phyloP scores from a whole-genome alignment of 441 rosid genomes.

The Melastoma candidum region DNA sequence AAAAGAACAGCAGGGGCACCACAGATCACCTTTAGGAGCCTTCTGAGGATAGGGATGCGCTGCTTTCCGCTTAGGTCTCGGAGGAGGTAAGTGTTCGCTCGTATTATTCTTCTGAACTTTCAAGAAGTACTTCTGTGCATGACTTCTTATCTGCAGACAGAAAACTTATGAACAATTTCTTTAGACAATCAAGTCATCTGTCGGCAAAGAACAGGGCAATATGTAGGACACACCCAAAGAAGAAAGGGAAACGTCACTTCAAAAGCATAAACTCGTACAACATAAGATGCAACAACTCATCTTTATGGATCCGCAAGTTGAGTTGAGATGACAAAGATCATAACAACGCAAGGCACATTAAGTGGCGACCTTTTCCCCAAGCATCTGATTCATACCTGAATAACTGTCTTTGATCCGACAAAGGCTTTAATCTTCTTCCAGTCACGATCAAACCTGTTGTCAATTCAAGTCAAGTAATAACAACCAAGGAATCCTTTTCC shows the following conservation, averaged over 20 bases:
- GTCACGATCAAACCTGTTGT: slow-evolving; percentile 79
- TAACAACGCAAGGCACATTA: no score
- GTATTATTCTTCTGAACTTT: slow-evolving; percentile 11
- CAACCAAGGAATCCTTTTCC: not conserved
- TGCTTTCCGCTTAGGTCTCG: slow-evolving; percentile 10
- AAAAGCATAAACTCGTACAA: not conserved
- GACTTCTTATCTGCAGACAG: slow-evolving; percentile 8
- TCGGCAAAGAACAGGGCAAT: not conserved
- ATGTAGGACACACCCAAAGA: slow-evolving; percentile 4
- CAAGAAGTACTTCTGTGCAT: slow-evolving; percentile 8
- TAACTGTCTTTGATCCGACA: slow-evolving; percentile 89
- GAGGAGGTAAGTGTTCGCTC: slow-evolving; percentile 10
- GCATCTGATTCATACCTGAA: slow-evolving; percentile 43
- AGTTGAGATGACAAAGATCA: no score
- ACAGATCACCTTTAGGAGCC: slow-evolving; percentile 5
- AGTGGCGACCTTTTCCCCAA: no score
- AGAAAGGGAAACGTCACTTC: not conserved
- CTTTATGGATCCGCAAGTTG: no score
- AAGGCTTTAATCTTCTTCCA: slow-evolving; percentile 99
- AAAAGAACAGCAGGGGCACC: no score
- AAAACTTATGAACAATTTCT: not conserved
- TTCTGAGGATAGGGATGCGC: slow-evolving; percentile 9
- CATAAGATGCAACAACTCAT: no score
- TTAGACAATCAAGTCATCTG: slow-evolving; percentile 5
- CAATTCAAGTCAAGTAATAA: slow-evolving; percentile 3